Evolutionary conservation across 495 filamentous ascomycete genomes (phyloP).

Genomic region (Trichodelitschia bisporula): DNA sequence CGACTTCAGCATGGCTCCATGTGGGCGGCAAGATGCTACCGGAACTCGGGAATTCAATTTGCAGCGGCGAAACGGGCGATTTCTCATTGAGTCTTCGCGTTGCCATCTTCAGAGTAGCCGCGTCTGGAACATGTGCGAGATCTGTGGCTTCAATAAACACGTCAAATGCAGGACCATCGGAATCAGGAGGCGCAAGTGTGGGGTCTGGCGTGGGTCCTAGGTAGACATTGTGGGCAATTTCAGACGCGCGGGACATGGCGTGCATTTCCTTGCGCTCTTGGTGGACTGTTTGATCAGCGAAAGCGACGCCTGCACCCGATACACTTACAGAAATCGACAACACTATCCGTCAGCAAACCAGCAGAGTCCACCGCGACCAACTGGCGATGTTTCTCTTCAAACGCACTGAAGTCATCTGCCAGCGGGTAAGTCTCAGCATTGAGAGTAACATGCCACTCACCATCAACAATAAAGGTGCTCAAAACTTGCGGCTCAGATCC

Average conservation of each 20-base stretch:
- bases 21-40: conserved; percentile 68
- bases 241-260: conserved; percentile 67
- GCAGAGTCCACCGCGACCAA: conserved; percentile 52
- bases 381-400: conserved; percentile 44
- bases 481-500: conserved; percentile 11
- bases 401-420: conserved; percentile 37
- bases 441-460: too few relatives aligned
- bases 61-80: conserved; percentile 30
- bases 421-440: too few relatives aligned
- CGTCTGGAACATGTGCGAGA: conserved; percentile 38
- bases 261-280: conserved; percentile 85
- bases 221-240: conserved; percentile 76
- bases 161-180: conserved; percentile 24
- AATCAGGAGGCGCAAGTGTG: conserved; percentile 6
- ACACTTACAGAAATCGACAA: conserved; percentile 64
- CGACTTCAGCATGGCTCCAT: conserved; percentile 52
- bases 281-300: conserved; percentile 28
- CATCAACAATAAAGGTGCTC: conserved; percentile 2
- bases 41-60: conserved; percentile 76
- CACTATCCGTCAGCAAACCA: conserved; percentile 46
- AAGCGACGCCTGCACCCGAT: not conserved
- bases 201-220: conserved; percentile 67
- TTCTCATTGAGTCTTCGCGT: too few relatives aligned
- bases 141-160: conserved; percentile 73
- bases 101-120: conserved; percentile 32